Evolutionary conservation across 2,329 filamentous ascomycete genomes (phyloP).

Genomic region (Colletotrichum cordylinicola): DNA sequence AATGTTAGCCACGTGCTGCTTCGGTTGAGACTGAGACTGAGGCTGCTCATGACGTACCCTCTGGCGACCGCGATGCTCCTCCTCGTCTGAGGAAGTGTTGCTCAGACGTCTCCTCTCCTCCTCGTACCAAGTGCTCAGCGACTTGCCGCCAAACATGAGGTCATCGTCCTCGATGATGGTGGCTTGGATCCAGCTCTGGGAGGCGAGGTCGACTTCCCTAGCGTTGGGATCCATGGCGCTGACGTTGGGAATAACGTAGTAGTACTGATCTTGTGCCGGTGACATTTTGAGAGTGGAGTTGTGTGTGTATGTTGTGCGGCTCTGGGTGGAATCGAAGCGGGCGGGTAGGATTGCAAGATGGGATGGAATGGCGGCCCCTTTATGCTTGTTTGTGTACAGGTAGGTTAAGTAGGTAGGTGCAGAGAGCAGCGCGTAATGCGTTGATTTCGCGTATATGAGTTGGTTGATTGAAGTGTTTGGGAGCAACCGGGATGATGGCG

Average conservation of each 20-base stretch:
- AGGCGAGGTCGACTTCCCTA: slow-evolving; percentile 36
- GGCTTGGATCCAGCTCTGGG: slow-evolving; percentile 54
- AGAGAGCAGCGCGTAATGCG: neutral
- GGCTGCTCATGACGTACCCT: slow-evolving; percentile 31
- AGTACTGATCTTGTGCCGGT: slow-evolving; percentile 20
- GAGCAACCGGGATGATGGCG: slow-evolving; percentile 10
- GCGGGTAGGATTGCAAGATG: neutral
- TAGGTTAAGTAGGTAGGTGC: neutral
- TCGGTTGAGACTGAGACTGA: neutral
- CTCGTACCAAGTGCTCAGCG: slow-evolving; percentile 65
- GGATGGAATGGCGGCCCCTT: slow-evolving; percentile 10
- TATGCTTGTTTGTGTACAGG: slow-evolving; percentile 8
- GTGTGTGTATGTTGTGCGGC: neutral
- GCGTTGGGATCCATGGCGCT: slow-evolving; percentile 36
- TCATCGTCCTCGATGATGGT: slow-evolving; percentile 67
- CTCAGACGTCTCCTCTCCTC: slow-evolving; percentile 56
- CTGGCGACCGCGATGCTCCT: slow-evolving; percentile 44
- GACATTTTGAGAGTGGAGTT: slow-evolving; percentile 10
- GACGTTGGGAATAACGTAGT: slow-evolving; percentile 38
- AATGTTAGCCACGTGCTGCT: neutral
- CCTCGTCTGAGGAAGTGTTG: slow-evolving; percentile 42
- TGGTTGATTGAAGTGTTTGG: slow-evolving; percentile 12
- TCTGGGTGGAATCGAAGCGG: neutral
- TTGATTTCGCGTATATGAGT: slow-evolving; percentile 7
- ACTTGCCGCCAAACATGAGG: slow-evolving; percentile 65